Percentiles rank a stretch among this genome's conserved stretches.
These are phyloP conservation scores for Cucurbita argyrosperma DNA, from an alignment of 306 rosid genomes.

Conservation along the genomic window DNA sequence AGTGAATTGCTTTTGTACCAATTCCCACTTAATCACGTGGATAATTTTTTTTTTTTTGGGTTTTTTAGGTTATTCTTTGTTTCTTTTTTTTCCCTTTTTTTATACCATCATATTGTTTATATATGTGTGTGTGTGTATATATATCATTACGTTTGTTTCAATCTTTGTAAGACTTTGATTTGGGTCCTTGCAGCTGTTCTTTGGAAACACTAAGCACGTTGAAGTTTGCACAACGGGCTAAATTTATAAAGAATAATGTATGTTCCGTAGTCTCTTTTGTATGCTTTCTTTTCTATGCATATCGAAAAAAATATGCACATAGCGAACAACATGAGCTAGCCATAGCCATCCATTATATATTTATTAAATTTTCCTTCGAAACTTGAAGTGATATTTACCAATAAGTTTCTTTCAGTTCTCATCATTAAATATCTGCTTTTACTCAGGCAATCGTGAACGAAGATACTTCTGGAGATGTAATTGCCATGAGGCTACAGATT, in stretches of 20 bases:
- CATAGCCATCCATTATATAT: not conserved
- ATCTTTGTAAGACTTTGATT: not conserved
- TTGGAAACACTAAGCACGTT: conserved; percentile 95
- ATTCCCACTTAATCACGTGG: conserved; percentile 4
- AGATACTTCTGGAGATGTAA: conserved; percentile 91
- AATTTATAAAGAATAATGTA: conserved; percentile 90
- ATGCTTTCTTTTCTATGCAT: not conserved
- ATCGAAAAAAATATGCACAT: not conserved
- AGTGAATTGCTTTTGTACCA: conserved; percentile 19
- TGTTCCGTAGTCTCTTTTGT: not conserved
- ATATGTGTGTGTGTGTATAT: no score
- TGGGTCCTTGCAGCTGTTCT: conserved; percentile 63
- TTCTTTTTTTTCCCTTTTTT: not conserved
- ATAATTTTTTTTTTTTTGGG: not conserved
- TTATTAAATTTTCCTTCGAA: not conserved
- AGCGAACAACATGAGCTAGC: not conserved
- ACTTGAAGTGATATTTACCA: not conserved
- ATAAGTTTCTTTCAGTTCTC: not conserved
- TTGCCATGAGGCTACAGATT: conserved; percentile 89
- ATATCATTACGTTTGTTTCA: not conserved
- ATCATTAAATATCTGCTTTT: not conserved
- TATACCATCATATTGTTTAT: not conserved
- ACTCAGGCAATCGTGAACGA: conserved; percentile 87
- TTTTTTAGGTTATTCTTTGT: not conserved
- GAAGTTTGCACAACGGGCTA: conserved; percentile 97